Conservation (phyloP, 768 basidiomycete species). For the Mycena olivaceomarginata region DNA sequence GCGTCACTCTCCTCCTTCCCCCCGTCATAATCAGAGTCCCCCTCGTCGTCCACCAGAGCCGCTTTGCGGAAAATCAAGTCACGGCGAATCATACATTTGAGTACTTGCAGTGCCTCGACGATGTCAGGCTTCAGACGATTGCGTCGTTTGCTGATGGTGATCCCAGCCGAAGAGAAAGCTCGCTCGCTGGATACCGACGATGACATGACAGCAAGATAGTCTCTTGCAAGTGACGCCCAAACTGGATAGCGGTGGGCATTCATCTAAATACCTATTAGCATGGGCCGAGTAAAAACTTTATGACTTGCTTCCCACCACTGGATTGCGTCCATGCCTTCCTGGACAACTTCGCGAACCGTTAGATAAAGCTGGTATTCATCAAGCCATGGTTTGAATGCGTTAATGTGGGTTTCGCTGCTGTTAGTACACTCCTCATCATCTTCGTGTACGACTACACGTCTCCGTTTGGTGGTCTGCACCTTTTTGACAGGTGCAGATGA, state of each 20-base stretch:
- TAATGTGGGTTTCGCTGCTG: no score
- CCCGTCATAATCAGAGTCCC: constrained; percentile 19
- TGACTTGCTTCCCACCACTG: neutral
- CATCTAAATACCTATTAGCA: neutral
- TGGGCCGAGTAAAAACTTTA: neutral
- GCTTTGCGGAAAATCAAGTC: no score
- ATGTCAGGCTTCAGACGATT: constrained; percentile 58
- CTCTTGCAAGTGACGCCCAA: constrained; percentile 59
- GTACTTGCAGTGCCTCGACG: no score
- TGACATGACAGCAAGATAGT: constrained; percentile 62
- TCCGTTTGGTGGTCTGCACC: no score
- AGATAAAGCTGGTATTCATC: no score
- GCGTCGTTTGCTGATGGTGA: constrained; percentile 59
- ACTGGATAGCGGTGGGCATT: no score
- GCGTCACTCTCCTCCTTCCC: constrained; percentile 16
- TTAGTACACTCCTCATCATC: no score
- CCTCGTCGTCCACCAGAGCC: no score
- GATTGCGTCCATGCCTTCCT: neutral
- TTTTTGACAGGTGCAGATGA: no score
- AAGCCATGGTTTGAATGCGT: no score
- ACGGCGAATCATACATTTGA: no score
- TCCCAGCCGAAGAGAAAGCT: constrained; percentile 62
- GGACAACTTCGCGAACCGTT: neutral
- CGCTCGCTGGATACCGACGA: constrained; percentile 53
- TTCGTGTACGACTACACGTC: no score